Conservation (phyloP, 352 stramenopile genomes). For the Aphanomyces invadans region DNA sequence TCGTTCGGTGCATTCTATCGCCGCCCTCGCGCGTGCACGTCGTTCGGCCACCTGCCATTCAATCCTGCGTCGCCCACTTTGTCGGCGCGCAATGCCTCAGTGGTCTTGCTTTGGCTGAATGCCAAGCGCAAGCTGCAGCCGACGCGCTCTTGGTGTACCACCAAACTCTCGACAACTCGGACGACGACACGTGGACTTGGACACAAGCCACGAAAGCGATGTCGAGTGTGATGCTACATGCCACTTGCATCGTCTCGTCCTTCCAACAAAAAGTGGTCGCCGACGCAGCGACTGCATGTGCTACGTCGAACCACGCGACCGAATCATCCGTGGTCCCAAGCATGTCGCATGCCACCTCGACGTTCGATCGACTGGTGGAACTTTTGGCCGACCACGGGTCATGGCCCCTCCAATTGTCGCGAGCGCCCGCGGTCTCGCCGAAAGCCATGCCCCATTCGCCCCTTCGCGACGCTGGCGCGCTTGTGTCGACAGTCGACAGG, state of each 20-base stretch:
- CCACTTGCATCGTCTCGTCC: not conserved
- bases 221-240: not conserved
- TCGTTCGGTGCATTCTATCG: not conserved
- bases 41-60: not conserved
- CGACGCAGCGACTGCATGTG: not conserved
- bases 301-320: not conserved
- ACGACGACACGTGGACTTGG: not conserved
- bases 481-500: not conserved
- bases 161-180: not conserved
- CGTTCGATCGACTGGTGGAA: not conserved
- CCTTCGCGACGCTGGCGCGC: too few relatives aligned
- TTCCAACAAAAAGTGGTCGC: not conserved
- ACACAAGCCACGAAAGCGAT: not conserved
- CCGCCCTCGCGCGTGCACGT: not conserved
- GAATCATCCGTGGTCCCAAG: not conserved
- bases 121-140: not conserved
- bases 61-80: not conserved
- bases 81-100: not conserved
- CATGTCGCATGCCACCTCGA: not conserved
- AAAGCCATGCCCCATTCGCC: too few relatives aligned
- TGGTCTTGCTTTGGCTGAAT: too few relatives aligned
- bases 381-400: not conserved
- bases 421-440: too few relatives aligned
- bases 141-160: not conserved
- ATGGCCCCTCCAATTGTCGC: not conserved